Base-by-base conservation (phyloP, 352 stramenopile genomes). In the Globisporangium cystogenes region DNA sequence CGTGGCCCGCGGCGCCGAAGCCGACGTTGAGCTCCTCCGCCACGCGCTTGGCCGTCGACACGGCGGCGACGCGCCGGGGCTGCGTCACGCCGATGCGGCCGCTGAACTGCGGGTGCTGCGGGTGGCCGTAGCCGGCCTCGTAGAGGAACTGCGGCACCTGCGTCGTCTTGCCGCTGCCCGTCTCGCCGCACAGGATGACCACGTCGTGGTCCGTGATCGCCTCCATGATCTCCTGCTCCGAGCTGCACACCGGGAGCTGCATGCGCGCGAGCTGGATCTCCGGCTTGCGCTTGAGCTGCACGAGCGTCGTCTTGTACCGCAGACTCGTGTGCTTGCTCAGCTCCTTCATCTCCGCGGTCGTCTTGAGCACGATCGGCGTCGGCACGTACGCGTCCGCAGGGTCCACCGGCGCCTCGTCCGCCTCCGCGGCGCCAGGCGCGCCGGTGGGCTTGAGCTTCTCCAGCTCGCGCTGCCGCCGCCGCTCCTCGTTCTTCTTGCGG, bases 211-310 rank as follows among this genome's bases (percentile, higher is more conserved):
- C 68, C 14, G 74, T 73, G 51, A 99, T 96, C 0, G 95, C 81
- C 63, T 99, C 97, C 74, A 99, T 98, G 57, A 99, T 99, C 76
- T 99, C 97, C 72, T 98, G 97, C 69, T 99, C 97, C 60, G 98
- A 99, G 26, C 78, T 89, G 60, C 94, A 98, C 35, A 99, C 96
- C 3, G 97, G 97, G 31, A 99, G 79, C 69, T 98, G 80, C 76
- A 96, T 98, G 48, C 97, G 89, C 35, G 73, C 73, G 54, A 96
- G 63, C 60, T 96, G 71, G 31, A 99, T 93, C 37, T 86, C 76
- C 0, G 78, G 65, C 16, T 90, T 87, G 29, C 96, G 84, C 29
- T 84, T 76, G 29, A 90, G 67, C 53, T 72, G 65, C 44, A 91
- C 80, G 21, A 91, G 73, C 29, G 69, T 82, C 29, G 68, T 87